Evolutionary conservation across 2,329 filamentous ascomycete species (phyloP).

Genomic region (Annulohypoxylon truncatum): DNA sequence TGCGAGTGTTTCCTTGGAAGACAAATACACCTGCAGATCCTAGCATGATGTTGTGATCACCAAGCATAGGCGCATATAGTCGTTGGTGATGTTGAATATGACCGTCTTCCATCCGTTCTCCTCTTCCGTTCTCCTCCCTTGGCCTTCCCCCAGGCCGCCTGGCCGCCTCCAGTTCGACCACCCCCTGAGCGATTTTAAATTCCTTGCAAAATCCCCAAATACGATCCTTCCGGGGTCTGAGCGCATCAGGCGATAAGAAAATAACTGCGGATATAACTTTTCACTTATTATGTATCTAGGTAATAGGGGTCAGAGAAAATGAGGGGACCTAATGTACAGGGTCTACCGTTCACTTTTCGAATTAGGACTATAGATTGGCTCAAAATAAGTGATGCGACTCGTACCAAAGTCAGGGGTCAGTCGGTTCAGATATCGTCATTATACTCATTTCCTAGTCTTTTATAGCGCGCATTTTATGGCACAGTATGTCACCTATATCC

Average conservation of each 20-base stretch:
- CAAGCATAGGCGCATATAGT: conserved; percentile 9
- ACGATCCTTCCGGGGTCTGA: neutral
- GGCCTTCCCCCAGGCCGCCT: neutral
- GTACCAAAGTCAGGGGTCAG: conserved; percentile 10
- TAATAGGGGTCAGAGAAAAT: neutral
- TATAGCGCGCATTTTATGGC: conserved; percentile 2
- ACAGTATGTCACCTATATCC: neutral
- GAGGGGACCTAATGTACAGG: neutral
- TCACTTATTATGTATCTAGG: neutral
- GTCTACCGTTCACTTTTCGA: neutral
- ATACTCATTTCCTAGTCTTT: neutral
- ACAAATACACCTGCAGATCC: conserved; percentile 32
- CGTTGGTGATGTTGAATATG: conserved; percentile 25
- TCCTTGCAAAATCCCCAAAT: neutral
- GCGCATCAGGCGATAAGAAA: conserved; percentile 6
- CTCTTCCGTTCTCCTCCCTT: neutral
- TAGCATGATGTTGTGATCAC: conserved; percentile 33
- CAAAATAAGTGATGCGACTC: conserved; percentile 8
- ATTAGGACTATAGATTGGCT: conserved; percentile 8
- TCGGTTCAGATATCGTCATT: conserved; percentile 26
- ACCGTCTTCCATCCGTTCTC: conserved; percentile 2
- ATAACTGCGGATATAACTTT: neutral
- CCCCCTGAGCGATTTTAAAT: conserved; percentile 6
- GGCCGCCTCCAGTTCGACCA: neutral
- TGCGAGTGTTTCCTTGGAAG: conserved; percentile 35